Evolutionary conservation across 163 green algal species (phyloP).

Genomic region (Chloromonas sp.): DNA sequence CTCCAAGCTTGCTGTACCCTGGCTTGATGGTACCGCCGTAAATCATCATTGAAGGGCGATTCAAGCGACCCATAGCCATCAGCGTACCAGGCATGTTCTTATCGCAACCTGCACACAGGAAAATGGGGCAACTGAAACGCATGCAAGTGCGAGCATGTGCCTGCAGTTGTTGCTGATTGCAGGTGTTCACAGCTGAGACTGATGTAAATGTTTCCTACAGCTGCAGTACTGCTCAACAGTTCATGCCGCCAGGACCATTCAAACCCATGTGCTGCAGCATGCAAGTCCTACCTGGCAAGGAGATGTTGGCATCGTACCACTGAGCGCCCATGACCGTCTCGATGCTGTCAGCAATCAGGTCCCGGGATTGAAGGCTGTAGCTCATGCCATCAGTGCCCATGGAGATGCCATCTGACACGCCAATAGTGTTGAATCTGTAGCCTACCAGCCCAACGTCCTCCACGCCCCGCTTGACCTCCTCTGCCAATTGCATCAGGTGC

Average conservation of each 20-base stretch:
- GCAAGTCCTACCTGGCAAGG: constrained; percentile 61
- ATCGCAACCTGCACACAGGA: constrained; percentile 70
- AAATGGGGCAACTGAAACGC: not conserved
- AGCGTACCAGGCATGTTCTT: constrained; percentile 98
- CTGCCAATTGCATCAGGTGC: constrained; percentile 92
- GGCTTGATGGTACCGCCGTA: constrained; percentile 98
- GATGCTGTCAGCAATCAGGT: constrained; percentile 92
- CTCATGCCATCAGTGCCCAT: constrained; percentile 99
- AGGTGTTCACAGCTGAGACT: not conserved
- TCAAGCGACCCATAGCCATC: constrained; percentile 95
- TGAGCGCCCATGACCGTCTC: constrained; percentile 94
- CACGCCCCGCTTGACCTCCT: constrained; percentile 89
- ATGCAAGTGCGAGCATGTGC: not conserved
- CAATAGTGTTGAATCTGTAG: constrained; percentile 98
- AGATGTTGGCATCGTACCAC: constrained; percentile 96
- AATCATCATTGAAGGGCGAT: constrained; percentile 92
- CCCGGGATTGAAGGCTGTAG: constrained; percentile 82
- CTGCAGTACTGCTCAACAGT: too few relatives aligned
- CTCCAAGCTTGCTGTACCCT: constrained; percentile 45
- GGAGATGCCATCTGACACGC: constrained; percentile 94
- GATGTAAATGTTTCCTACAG: too few relatives aligned
- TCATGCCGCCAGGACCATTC: not conserved
- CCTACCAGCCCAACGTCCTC: constrained; percentile 82
- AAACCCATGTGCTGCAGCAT: not conserved
- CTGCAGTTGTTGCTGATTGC: not conserved